These are phyloP conservation scores for Drosera capensis DNA, from an alignment of 148 eudicot species.

Conservation along the genomic window DNA sequence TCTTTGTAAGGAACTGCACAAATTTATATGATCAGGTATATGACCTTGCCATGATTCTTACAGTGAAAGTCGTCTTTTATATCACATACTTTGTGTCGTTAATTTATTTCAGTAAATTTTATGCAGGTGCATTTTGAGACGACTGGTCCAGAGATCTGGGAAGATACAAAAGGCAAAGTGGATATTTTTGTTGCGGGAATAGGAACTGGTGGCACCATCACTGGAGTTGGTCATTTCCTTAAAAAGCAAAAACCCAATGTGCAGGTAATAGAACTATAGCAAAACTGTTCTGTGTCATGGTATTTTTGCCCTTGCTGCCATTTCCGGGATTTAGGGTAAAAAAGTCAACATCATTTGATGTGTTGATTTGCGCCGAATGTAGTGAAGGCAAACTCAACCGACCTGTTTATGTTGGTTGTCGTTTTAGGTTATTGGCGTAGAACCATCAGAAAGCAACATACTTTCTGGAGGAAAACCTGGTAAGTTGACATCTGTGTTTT, in stretches of 20 bases:
- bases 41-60: too few relatives aligned
- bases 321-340: not conserved
- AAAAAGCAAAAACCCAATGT: slow-evolving; percentile 61
- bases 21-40: too few relatives aligned
- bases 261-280: slow-evolving; percentile 30
- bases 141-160: slow-evolving; percentile 99
- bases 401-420: slow-evolving; percentile 1
- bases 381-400: too few relatives aligned
- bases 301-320: not conserved
- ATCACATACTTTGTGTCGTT: too few relatives aligned
- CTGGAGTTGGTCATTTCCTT: slow-evolving; percentile 77
- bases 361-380: too few relatives aligned
- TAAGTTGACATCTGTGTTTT: slow-evolving; percentile 21
- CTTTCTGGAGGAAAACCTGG: slow-evolving; percentile 98
- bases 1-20: too few relatives aligned
- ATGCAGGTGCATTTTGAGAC: slow-evolving; percentile 89
- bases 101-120: not conserved
- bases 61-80: too few relatives aligned
- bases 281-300: not conserved
- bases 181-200: slow-evolving; percentile 89
- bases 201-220: slow-evolving; percentile 95
- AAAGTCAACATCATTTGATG: too few relatives aligned
- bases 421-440: slow-evolving; percentile 73
- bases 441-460: slow-evolving; percentile 89
- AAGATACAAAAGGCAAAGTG: slow-evolving; percentile 89